Evolutionary conservation across 148 eudicot species (phyloP), one percentile per base, ranked within the genome.

Genomic region (Hydrangea macrophylla): DNA sequence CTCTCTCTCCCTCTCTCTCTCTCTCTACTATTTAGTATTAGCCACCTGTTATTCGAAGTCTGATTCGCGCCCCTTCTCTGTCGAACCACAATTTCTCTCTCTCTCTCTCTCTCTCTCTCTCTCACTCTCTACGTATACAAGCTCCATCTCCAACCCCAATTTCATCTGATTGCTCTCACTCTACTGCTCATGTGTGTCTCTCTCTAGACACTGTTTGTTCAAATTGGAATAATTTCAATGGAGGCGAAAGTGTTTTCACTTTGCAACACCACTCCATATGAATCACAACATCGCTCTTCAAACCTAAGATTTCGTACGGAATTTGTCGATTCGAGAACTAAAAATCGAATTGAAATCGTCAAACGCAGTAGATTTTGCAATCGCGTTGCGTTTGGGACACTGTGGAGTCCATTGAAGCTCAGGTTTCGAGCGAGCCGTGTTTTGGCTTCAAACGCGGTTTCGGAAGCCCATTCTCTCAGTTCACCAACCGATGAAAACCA

Each of bases 161-260:
- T 25, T 55, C 58, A 5, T 3, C 3, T 24, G 4, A 22, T 50
- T 2, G 2, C 7, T 59, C 44, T 60, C 45, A 2, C 42, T 59
- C 42, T 59, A 7, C 24, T 9, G 9, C 5, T 11, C 9, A 3
- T 42, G 17, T 12, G 17, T 7, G 17, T 42, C 11, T 42, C 11
- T 13, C 11, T 42, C 11, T 39, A 39, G 25, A 17, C 33, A 5
- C 22, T 18, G 9, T 12, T 24, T 17, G 1, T 42, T 24, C 12
- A 28, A 20, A 9, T 51, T 37, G 9, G n/a, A 65, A 65, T 22
- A 51, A 31, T 65, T 20, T 67, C 61, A 7, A 67, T 67, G 61
- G 70, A 67, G 2, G 4, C 61, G 17, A 67, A 17, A 10, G 17
- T 55, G 33, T 67, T n/a, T 23, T 65, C 58, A 6, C 36, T 31